Conservation (phyloP, 2,329 filamentous ascomycete genomes). For the Neofusicoccum kwambonambiense region DNA sequence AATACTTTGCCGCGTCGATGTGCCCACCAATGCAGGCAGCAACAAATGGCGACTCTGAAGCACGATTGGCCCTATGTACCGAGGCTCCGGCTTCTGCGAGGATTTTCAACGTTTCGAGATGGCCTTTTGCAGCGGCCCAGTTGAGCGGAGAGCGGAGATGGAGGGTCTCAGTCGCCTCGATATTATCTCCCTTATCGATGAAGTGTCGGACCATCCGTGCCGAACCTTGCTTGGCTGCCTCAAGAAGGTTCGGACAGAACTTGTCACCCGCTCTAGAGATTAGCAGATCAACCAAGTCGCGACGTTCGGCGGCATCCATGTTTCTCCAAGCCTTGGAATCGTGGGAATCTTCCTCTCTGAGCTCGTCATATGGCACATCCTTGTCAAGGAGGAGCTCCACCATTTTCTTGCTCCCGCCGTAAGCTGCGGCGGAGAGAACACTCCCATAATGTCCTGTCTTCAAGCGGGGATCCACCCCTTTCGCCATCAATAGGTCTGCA, state of each 20-base stretch:
- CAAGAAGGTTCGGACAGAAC: neutral
- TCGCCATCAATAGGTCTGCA: neutral
- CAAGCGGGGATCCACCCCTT: neutral
- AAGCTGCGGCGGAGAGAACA: neutral
- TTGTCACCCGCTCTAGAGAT: neutral
- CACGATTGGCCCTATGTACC: neutral
- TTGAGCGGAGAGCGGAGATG: neutral
- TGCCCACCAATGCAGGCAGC: neutral
- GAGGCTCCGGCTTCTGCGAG: neutral
- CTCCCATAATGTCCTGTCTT: neutral
- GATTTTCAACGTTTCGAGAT: slow-evolving; percentile 1
- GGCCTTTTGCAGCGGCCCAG: neutral
- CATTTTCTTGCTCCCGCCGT: neutral
- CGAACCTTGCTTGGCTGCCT: neutral
- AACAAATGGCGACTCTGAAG: neutral
- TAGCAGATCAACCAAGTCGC: neutral
- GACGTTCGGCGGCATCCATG: neutral
- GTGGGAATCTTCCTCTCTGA: neutral
- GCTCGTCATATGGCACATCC: neutral
- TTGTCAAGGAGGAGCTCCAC: neutral
- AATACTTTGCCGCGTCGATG: neutral
- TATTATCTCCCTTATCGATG: neutral
- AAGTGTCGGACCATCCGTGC: neutral
- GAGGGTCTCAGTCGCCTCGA: neutral
- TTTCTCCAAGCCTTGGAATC: neutral